phyloP scores from a whole-genome alignment of 768 basidiomycete genomes.

The Mycena rebaudengoi region DNA sequence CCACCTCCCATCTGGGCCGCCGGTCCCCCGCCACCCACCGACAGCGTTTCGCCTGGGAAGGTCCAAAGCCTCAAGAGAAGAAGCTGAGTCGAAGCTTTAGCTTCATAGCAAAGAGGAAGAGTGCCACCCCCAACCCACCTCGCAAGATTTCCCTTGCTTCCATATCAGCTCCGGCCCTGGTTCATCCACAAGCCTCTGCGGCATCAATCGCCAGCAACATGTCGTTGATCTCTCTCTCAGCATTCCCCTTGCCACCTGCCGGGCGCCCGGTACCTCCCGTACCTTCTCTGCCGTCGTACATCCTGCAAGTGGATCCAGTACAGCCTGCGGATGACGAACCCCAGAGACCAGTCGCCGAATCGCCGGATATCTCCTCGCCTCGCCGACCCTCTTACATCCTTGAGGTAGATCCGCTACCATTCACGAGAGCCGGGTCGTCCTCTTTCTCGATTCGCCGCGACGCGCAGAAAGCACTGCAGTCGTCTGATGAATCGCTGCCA shows the following conservation, averaged over 20 bases:
- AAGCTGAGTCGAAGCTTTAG: not conserved
- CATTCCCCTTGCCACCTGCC: constrained; percentile 19
- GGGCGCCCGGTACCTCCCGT: constrained; percentile 8
- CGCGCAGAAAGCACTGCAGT: too few relatives aligned
- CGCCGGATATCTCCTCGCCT: too few relatives aligned
- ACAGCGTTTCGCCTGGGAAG: too few relatives aligned
- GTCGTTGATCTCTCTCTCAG: constrained; percentile 21
- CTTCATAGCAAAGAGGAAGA: constrained; percentile 11
- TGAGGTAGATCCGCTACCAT: too few relatives aligned
- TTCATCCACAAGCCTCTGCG: not conserved
- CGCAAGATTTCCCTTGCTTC: constrained; percentile 5
- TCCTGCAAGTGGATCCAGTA: constrained; percentile 7
- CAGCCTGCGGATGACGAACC: not conserved
- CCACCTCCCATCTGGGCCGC: not conserved
- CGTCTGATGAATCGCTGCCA: too few relatives aligned
- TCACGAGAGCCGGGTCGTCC: too few relatives aligned
- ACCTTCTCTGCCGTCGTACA: constrained; percentile 8
- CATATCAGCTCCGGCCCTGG: constrained; percentile 7
- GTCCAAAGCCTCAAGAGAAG: constrained; percentile 2
- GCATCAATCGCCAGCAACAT: constrained; percentile 16
- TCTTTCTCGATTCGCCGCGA: too few relatives aligned
- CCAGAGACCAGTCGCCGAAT: not conserved
- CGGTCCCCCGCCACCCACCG: not conserved
- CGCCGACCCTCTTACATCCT: not conserved
- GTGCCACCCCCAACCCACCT: not conserved